phyloP scores from a whole-genome alignment of 2,329 filamentous ascomycete species.

The Trichophyton simii region DNA sequence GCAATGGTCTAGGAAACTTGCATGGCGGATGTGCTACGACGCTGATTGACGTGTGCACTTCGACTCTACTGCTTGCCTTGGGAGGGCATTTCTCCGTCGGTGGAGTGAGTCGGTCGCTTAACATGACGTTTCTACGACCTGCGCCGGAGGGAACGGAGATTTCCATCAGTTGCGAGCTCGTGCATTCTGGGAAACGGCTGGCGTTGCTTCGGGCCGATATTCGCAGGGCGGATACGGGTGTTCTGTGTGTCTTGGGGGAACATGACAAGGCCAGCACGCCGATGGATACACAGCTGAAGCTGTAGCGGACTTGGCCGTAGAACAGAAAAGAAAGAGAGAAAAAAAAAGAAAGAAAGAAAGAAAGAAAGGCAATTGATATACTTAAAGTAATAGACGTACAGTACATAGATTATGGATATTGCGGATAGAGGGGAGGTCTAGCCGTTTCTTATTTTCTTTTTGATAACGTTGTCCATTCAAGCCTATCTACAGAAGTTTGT shows the following conservation, averaged over 20 bases:
- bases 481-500: not conserved
- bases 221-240: constrained; percentile 41
- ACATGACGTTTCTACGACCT: constrained; percentile 55
- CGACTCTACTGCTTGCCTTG: constrained; percentile 44
- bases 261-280: constrained; percentile 50
- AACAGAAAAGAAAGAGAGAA: not conserved
- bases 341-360: too few species aligned
- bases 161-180: constrained; percentile 44
- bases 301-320: constrained; percentile 1
- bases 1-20: constrained; percentile 81
- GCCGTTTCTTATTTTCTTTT: not conserved
- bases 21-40: constrained; percentile 68
- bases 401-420: not conserved
- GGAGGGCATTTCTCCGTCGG: constrained; percentile 50
- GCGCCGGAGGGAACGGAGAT: constrained; percentile 41
- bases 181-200: constrained; percentile 46
- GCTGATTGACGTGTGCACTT: constrained; percentile 51
- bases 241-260: constrained; percentile 46
- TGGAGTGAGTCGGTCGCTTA: constrained; percentile 54
- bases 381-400: not conserved
- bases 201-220: constrained; percentile 44
- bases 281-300: constrained; percentile 15
- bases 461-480: not conserved
- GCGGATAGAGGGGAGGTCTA: not conserved
- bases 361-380: not conserved